phyloP scores from a whole-genome alignment of 1,139 yeast genomes.

The Lodderomyces pseudojiufengensis region DNA sequence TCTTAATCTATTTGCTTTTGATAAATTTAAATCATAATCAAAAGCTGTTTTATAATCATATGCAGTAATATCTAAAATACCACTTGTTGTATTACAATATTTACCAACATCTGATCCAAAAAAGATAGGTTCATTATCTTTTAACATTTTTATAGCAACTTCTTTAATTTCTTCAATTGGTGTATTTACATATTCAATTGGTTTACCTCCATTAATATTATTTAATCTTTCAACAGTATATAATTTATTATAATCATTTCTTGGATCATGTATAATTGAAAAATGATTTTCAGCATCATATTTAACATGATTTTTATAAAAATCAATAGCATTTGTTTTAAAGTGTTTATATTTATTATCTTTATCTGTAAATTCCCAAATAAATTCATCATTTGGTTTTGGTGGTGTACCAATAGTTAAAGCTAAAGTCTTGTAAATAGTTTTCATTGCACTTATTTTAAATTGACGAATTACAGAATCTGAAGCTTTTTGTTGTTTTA shows the following conservation, averaged over 20 bases:
- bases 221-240: conserved; percentile 71
- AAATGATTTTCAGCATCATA: conserved; percentile 53
- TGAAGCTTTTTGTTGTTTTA: conserved; percentile 27
- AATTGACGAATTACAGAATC: conserved; percentile 21
- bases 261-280: conserved; percentile 75
- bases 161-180: conserved; percentile 55
- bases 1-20: conserved; percentile 52
- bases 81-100: conserved; percentile 53
- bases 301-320: conserved; percentile 52
- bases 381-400: conserved; percentile 58
- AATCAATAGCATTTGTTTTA: conserved; percentile 59
- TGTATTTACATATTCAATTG: conserved; percentile 66
- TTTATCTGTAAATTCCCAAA: conserved; percentile 74
- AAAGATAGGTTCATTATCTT: conserved; percentile 72
- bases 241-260: conserved; percentile 60
- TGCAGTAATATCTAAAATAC: conserved; percentile 66
- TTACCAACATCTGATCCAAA: conserved; percentile 88
- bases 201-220: conserved; percentile 64
- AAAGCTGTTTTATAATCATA: conserved; percentile 69
- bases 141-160: conserved; percentile 63
- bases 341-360: conserved; percentile 56
- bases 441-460: conserved; percentile 52
- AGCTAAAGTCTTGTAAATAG: conserved; percentile 59
- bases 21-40: conserved; percentile 44
- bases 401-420: conserved; percentile 78